Percentiles rank a stretch among this genome's conserved stretches.
Evolutionary conservation across 768 basidiomycete genomes (phyloP).

Genomic region (Psilocybe sp.): DNA sequence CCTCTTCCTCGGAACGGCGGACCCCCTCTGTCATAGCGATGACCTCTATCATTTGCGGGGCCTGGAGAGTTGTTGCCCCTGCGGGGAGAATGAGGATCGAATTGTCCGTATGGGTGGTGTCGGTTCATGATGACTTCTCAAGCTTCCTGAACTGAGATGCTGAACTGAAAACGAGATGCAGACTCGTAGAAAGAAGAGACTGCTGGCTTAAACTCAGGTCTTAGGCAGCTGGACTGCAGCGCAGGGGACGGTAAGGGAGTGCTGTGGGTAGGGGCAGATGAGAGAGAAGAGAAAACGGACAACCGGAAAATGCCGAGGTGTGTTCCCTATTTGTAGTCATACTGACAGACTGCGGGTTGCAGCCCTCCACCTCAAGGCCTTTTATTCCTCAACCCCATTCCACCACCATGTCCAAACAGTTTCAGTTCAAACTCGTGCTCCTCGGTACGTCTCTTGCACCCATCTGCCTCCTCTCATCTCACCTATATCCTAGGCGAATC

Average conservation of each 20-base stretch:
- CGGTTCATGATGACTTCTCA: constrained; percentile 65
- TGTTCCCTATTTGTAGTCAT: constrained; percentile 19
- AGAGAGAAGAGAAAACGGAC: constrained; percentile 14
- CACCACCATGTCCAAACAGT: constrained; percentile 83
- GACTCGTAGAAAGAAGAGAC: constrained; percentile 14
- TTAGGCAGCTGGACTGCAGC: constrained; percentile 14
- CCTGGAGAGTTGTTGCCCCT: constrained; percentile 67
- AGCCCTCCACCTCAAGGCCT: constrained; percentile 22
- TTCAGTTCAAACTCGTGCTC: constrained; percentile 94
- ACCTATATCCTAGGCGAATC: constrained; percentile 71
- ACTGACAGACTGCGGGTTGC: constrained; percentile 17
- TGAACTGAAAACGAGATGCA: constrained; percentile 34
- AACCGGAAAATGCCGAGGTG: constrained; percentile 23
- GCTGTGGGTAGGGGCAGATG: constrained; percentile 14
- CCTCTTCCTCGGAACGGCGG: constrained; percentile 44
- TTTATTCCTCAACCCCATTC: constrained; percentile 22
- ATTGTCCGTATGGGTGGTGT: constrained; percentile 80
- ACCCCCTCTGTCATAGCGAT: constrained; percentile 63
- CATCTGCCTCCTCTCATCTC: background rate
- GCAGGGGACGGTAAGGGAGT: constrained; percentile 15
- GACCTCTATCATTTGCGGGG: constrained; percentile 72
- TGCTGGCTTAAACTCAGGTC: constrained; percentile 29
- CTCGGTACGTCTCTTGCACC: constrained; percentile 57
- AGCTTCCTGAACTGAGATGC: constrained; percentile 16
- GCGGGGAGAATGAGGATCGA: constrained; percentile 53